phyloP scores from a whole-genome alignment of 1,284 basidiomycete species.

The Volvariella volvacea region DNA sequence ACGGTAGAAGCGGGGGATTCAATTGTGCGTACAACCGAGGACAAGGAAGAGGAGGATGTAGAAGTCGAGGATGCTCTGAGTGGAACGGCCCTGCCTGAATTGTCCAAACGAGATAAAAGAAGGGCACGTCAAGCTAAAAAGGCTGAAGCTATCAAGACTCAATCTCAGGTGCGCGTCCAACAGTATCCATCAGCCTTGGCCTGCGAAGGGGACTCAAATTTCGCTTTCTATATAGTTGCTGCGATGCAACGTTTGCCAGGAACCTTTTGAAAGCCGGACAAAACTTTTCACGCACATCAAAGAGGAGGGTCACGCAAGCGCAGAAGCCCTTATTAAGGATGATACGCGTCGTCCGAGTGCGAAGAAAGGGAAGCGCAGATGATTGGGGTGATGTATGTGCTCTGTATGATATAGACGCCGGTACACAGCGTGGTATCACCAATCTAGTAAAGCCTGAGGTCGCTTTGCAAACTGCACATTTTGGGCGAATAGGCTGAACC shows the following conservation, averaged over 20 bases:
- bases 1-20: constrained; percentile 6
- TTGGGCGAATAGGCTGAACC: too few species aligned
- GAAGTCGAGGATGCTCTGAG: not conserved
- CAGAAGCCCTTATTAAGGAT: constrained; percentile 23
- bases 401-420: not conserved
- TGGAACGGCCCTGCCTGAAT: too few species aligned
- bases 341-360: constrained; percentile 18
- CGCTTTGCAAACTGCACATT: too few species aligned
- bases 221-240: constrained; percentile 15
- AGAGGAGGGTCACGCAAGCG: constrained; percentile 68
- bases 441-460: too few species aligned
- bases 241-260: constrained; percentile 69
- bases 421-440: not conserved
- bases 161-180: constrained; percentile 4
- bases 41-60: constrained; percentile 8
- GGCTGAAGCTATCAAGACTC: constrained; percentile 38
- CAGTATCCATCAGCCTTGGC: not conserved
- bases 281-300: constrained; percentile 77
- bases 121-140: constrained; percentile 75
- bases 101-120: constrained; percentile 80
- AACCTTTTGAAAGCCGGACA: constrained; percentile 64
- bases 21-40: too few species aligned
- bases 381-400: constrained; percentile 11
- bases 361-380: constrained; percentile 36
- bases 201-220: not conserved